Conservation (phyloP, 2,329 filamentous ascomycete genomes). For the Penicillium sp. region DNA sequence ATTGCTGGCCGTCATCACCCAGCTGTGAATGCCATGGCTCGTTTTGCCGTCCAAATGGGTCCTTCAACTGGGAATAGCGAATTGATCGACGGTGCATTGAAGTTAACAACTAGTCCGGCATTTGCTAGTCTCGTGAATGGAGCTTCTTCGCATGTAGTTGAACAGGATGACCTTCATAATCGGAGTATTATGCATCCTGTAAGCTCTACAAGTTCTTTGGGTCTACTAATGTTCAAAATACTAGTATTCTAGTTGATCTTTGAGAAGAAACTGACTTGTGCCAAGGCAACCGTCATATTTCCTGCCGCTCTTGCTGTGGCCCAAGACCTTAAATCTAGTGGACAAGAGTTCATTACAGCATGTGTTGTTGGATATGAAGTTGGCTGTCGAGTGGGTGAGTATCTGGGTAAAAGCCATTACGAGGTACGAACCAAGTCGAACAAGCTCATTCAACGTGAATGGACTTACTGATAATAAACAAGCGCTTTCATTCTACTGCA, state of each 20-base stretch:
- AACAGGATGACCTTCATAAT: conserved; percentile 40
- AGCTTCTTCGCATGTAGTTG: conserved; percentile 37
- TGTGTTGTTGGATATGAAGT: conserved; percentile 39
- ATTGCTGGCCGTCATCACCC: conserved; percentile 36
- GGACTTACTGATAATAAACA: background rate
- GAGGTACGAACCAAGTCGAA: conserved; percentile 22
- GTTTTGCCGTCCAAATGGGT: conserved; percentile 32
- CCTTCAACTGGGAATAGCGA: conserved; percentile 33
- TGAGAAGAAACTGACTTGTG: conserved; percentile 1
- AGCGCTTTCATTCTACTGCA: conserved; percentile 35
- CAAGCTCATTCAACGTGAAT: background rate
- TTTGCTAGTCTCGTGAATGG: conserved; percentile 37
- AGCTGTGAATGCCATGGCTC: conserved; percentile 28
- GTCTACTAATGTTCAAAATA: no score
- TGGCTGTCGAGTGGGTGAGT: conserved; percentile 35
- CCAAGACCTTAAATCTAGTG: conserved; percentile 32
- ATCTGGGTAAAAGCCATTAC: conserved; percentile 35
- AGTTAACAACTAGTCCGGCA: conserved; percentile 29
- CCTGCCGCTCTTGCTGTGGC: conserved; percentile 36
- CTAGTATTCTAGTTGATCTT: background rate
- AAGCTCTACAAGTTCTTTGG: conserved; percentile 2
- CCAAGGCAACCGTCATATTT: conserved; percentile 35
- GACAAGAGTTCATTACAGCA: conserved; percentile 35
- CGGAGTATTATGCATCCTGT: conserved; percentile 40
- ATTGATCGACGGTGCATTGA: conserved; percentile 29